These are phyloP conservation scores for Fabrea salina DNA, from an alignment of 169 alveolate species.

Conservation along the genomic window DNA sequence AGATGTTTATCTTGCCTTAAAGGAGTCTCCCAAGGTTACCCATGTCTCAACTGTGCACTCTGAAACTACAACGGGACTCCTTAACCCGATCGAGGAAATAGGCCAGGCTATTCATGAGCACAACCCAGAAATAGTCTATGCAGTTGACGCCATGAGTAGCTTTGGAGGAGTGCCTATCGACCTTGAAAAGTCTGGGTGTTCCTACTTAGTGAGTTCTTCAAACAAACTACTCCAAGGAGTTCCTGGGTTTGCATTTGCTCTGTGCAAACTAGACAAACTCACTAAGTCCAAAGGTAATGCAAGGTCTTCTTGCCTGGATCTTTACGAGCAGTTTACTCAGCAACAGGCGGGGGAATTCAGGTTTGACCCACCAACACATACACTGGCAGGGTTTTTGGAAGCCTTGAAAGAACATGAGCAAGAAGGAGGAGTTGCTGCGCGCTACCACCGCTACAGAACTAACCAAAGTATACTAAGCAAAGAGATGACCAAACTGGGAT, in stretches of 20 bases:
- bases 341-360: constrained; percentile 44
- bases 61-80: constrained; percentile 68
- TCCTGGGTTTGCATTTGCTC: constrained; percentile 63
- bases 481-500: constrained; percentile 41
- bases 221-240: constrained; percentile 62
- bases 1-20: constrained; percentile 21
- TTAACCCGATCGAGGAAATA: constrained; percentile 36
- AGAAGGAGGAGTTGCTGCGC: constrained; percentile 54
- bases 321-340: constrained; percentile 43
- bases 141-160: constrained; percentile 56
- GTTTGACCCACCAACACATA: constrained; percentile 73
- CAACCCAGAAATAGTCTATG: constrained; percentile 22
- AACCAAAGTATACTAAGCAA: constrained; percentile 40
- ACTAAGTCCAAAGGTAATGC: constrained; percentile 47
- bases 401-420: constrained; percentile 57
- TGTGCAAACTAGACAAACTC: constrained; percentile 32
- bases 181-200: constrained; percentile 30
- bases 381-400: constrained; percentile 42
- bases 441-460: constrained; percentile 46
- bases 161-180: constrained; percentile 57
- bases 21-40: constrained; percentile 50
- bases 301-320: constrained; percentile 50
- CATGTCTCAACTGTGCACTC: constrained; percentile 58
- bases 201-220: constrained; percentile 48
- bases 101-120: constrained; percentile 12